Evolutionary conservation across 148 eudicot genomes (phyloP), one percentile per base, ranked within the genome.

Genomic region (Camellia granthamiana): DNA sequence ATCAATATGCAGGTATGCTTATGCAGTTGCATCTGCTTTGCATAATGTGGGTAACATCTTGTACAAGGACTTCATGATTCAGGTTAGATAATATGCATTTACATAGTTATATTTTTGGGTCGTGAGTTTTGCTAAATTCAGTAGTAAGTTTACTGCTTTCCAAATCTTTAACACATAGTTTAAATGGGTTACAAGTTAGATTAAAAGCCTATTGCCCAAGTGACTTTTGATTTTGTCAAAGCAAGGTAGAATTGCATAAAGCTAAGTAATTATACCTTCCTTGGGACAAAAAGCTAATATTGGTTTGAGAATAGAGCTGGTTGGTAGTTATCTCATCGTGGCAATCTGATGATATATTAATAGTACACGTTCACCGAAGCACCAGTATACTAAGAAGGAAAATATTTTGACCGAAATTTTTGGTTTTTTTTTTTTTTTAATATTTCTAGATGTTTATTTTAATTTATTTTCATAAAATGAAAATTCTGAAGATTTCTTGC

Each of bases 21-120:
- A 97, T 84, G 99, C 97, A 30, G 95, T 94, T 79, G 87, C 99
- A 65, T 97, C 99, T 76, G 99, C 99, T 42, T 69, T 89, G 51
- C 99, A 97, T 83, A 94, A 90, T 56, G 98, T 94, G 15, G 87
- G 90, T 81, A 94, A 97, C 88, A 90, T 92, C 85, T 85, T 97
- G 86, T 85, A 90, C 91, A 97, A 92, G 88, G 98, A 97, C 81
- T 97, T 97, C 85, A 97, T 97, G 99, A 84, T 97, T 86, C 99
- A 97, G 99, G 99, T 93, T 75, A 41, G 71, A 60, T 75, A 47
- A 8, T 2, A 7, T 2, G 21, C 6, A 9, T 64, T 19, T 54
- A 41, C 18, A 15, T 52, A 6, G 10, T 13, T 30, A 46, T 54
- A 4, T 19, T 15, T 65, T 56, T 67, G 64, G 41, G 56, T 76